Evolutionary conservation across 169 alveolate genomes (phyloP), one percentile per base, ranked within the genome.

Genomic region (Eimeria necatrix): DNA sequence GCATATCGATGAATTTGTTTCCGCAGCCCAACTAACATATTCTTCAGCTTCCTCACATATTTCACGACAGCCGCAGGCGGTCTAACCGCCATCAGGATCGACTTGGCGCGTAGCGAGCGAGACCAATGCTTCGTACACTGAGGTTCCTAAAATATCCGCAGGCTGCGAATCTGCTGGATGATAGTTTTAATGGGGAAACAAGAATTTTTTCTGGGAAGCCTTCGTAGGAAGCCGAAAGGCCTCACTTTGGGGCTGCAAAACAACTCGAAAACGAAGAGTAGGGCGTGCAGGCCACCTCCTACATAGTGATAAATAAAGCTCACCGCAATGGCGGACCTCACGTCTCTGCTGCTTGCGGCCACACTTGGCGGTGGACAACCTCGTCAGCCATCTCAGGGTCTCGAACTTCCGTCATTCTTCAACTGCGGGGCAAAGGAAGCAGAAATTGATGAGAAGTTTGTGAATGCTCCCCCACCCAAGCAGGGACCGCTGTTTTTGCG

Each of bases 401-500:
- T 80, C 51, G 89, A 80, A 52, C 18, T 52, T 61, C 89, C 70
- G 7, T n/a, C 64, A 18, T 41, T 80, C 4, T 80, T 80, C 51
- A 80, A 80, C 73, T 91, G 95, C 59, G 87, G 91, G 51, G 48
- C 91, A 46, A 74, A 14, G 71, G 68, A 53, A 24, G 83, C 84
- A 52, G 89, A 73, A 10, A 78, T 84, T 18, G 89, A 74, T 4
- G 91, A 91, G 56, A 91, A 91, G 85, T 76, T 91, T 59, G 83
- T 76, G 20, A 91, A 91, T 12, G 84, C 91, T 5, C 83, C 92
- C 12, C 93, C 95, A 18, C 95, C 86, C 46, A 73, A 78, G 52
- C 86, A 80, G 70, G 86, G 92, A 49, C 95, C 95, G 16, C 74
- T 92, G 68, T 68, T 78, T 32, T 76, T 92, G 4, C 91, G 95